phyloP scores from a whole-genome alignment of 331 rosid genomes.

The Ulmus americana region DNA sequence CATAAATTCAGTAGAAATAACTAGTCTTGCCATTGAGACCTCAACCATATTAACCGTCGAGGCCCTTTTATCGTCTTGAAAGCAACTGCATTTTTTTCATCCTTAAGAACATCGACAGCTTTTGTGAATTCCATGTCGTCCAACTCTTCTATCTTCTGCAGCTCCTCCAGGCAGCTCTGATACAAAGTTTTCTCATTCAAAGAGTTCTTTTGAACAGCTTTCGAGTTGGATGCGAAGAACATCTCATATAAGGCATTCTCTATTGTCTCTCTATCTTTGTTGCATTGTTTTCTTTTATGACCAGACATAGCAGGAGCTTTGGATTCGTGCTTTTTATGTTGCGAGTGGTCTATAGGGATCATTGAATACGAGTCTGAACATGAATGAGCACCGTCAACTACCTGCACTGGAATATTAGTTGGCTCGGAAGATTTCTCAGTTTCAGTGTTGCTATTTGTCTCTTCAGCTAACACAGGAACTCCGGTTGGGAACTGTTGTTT shows the following conservation, averaged over 20 bases:
- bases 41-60: constrained; percentile 37
- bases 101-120: constrained; percentile 40
- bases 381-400: constrained; percentile 35
- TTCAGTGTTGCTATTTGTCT: constrained; percentile 38
- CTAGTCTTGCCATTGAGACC: constrained; percentile 33
- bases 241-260: constrained; percentile 28
- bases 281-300: constrained; percentile 24
- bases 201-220: constrained; percentile 33
- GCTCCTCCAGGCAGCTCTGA: constrained; percentile 38
- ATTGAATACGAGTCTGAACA: constrained; percentile 39
- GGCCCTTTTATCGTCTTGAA: constrained; percentile 38
- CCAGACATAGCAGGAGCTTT: constrained; percentile 17
- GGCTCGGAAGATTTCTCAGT: constrained; percentile 38
- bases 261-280: constrained; percentile 27
- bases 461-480: constrained; percentile 27
- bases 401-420: constrained; percentile 34
- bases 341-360: constrained; percentile 20
- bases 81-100: constrained; percentile 44
- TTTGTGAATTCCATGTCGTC: constrained; percentile 34
- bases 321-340: constrained; percentile 26
- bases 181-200: constrained; percentile 19
- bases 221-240: constrained; percentile 28
- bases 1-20: background rate
- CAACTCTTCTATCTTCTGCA: constrained; percentile 39
- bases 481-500: constrained; percentile 30